A percentile compares a stretch with the other conserved stretches of the same genome.
phyloP scores from a whole-genome alignment of 495 filamentous ascomycete genomes.

The Trichocladium uniseriatum region DNA sequence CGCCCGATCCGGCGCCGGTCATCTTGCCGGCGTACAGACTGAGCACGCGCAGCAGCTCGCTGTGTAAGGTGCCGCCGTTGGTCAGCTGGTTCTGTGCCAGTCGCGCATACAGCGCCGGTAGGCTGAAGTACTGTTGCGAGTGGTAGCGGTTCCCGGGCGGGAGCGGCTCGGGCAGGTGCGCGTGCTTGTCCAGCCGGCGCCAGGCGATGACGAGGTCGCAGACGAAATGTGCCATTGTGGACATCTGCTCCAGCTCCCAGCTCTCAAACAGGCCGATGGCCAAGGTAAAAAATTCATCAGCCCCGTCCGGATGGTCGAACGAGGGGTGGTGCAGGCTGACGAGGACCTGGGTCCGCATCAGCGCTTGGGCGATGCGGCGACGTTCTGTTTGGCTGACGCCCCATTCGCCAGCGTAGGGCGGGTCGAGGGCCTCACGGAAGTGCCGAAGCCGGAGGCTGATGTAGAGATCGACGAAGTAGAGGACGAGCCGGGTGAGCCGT shows the following conservation, averaged over 20 bases:
- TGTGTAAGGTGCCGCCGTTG: not conserved
- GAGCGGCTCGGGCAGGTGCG: not conserved
- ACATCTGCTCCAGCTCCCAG: slow-evolving; percentile 1
- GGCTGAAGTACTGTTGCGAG: not conserved
- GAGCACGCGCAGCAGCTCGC: not conserved
- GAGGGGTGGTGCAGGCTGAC: not conserved
- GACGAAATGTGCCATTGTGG: not conserved
- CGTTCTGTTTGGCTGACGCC: not conserved
- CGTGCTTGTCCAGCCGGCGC: not conserved
- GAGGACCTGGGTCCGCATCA: not conserved
- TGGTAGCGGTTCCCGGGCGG: not conserved
- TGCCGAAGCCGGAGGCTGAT: not conserved
- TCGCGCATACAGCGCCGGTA: not conserved
- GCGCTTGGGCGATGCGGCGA: not conserved
- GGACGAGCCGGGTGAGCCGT: not conserved
- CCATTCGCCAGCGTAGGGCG: not conserved
- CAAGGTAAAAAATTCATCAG: not conserved
- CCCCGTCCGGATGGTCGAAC: not conserved
- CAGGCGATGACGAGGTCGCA: not conserved
- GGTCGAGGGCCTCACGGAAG: not conserved
- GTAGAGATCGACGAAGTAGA: not conserved
- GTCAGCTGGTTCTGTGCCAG: not conserved
- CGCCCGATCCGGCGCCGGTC: not conserved
- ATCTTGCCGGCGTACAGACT: not conserved
- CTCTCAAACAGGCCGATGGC: not conserved